A percentile compares a stretch with the other conserved stretches of the same genome.
Evolutionary conservation across 164 flowering plant genomes (phyloP).

Genomic region (Vitis rupestris): DNA sequence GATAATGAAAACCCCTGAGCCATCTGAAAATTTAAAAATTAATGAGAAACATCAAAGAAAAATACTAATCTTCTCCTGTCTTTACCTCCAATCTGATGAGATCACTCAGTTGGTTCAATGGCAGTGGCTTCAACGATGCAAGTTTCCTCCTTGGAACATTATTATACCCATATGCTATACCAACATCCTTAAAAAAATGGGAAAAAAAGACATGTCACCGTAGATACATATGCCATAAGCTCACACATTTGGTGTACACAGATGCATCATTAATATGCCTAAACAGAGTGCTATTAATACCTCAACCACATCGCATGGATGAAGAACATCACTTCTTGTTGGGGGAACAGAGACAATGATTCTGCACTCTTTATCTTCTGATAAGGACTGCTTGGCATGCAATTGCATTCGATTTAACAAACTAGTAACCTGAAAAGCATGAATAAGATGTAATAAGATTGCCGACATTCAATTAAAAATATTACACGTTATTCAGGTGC

Average conservation of each 20-base stretch:
- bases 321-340: slow-evolving; percentile 94
- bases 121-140: slow-evolving; percentile 55
- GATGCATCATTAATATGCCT: not conserved
- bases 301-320: slow-evolving; percentile 99
- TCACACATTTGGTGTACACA: not conserved
- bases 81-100: slow-evolving; percentile 81
- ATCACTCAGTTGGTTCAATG: slow-evolving; percentile 70
- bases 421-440: slow-evolving; percentile 48
- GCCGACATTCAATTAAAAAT: not conserved
- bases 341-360: slow-evolving; percentile 82
- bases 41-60: not conserved
- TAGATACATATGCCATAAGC: not conserved
- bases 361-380: slow-evolving; percentile 35
- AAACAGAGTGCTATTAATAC: slow-evolving; percentile 30
- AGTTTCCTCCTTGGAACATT: slow-evolving; percentile 65
- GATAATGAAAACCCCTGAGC: too few relatives aligned
- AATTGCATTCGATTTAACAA: slow-evolving; percentile 88
- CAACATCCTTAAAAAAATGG: slow-evolving; percentile 56
- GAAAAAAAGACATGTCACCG: slow-evolving; percentile 2
- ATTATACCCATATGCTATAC: slow-evolving; percentile 80
- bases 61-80: not conserved
- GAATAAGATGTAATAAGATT: not conserved
- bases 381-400: slow-evolving; percentile 44
- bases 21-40: not conserved
- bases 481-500: not conserved